Percentiles rank a stretch among this genome's conserved stretches.
These are phyloP conservation scores for Austropuccinia psidii DNA, from an alignment of 1,284 basidiomycete genomes.

Conservation along the genomic window DNA sequence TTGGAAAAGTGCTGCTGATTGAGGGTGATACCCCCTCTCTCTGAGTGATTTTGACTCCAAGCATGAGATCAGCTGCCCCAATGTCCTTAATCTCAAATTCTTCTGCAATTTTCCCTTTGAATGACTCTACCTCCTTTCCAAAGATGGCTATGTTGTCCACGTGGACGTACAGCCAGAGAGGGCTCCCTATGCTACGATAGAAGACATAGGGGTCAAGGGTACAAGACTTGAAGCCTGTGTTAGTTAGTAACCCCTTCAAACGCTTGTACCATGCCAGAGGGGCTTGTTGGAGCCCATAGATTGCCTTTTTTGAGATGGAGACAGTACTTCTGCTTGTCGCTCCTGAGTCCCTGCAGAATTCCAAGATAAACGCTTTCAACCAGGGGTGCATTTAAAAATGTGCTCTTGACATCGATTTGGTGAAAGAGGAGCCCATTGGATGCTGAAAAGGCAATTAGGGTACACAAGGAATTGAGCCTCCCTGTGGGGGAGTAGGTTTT, in stretches of 20 bases:
- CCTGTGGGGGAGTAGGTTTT: neutral
- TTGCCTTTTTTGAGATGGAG: neutral
- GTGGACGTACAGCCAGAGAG: neutral
- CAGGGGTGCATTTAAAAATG: neutral
- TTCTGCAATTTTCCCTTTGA: neutral
- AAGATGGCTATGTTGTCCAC: neutral
- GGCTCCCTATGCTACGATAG: neutral
- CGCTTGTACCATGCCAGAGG: neutral
- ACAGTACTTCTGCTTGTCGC: neutral
- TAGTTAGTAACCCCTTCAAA: neutral
- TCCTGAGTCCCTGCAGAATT: neutral
- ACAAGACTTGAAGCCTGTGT: neutral
- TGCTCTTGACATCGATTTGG: neutral
- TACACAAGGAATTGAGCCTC: neutral
- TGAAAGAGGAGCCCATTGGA: neutral
- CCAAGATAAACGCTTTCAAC: neutral
- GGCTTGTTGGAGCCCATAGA: conserved; percentile 3
- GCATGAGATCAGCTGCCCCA: neutral
- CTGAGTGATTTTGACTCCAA: neutral
- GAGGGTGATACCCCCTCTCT: neutral
- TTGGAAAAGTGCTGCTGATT: neutral
- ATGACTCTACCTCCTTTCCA: neutral
- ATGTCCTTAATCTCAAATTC: conserved; percentile 11
- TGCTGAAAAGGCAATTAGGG: neutral
- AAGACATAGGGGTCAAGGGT: neutral